Conservation (phyloP, 139 green algal species). For the Coelastrella sp. region DNA sequence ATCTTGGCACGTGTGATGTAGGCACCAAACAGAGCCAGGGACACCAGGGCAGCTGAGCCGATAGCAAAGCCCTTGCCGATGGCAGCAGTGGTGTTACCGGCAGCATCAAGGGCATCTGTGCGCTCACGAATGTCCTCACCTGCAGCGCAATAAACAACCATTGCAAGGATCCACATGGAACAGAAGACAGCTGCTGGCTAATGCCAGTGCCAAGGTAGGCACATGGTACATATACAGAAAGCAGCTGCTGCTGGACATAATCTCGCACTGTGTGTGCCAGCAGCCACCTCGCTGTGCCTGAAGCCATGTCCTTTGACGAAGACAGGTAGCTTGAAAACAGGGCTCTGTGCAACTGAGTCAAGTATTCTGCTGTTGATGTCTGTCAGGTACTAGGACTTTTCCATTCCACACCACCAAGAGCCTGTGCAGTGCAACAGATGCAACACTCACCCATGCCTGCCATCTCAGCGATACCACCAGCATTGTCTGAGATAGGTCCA, state of each 20-base stretch:
- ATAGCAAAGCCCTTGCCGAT: conserved; percentile 99
- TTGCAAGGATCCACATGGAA: neutral
- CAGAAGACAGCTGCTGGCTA: too few species aligned
- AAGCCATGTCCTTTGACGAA: too few species aligned
- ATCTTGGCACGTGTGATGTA: conserved; percentile 93
- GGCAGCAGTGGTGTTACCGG: conserved; percentile 98
- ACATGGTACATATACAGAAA: too few species aligned
- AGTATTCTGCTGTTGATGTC: too few species aligned
- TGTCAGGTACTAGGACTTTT: too few species aligned
- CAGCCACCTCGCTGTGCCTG: too few species aligned
- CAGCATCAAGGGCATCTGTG: conserved; percentile 96
- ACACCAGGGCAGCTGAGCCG: conserved; percentile 97
- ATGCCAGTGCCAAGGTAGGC: too few species aligned
- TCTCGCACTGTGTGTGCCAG: too few species aligned
- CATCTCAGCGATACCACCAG: conserved; percentile 98
- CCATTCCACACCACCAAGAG: too few species aligned
- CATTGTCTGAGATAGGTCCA: conserved; percentile 97
- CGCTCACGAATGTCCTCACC: conserved; percentile 96
- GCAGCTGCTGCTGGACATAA: too few species aligned
- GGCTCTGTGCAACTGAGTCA: too few species aligned
- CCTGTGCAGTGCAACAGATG: conserved; percentile 61
- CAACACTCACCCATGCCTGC: conserved; percentile 93
- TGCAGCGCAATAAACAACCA: neutral
- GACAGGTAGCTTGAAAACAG: too few species aligned
- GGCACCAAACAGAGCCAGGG: conserved; percentile 97